Conservation (phyloP, 2,329 filamentous ascomycete genomes). For the Tolypocladium tropicale region DNA sequence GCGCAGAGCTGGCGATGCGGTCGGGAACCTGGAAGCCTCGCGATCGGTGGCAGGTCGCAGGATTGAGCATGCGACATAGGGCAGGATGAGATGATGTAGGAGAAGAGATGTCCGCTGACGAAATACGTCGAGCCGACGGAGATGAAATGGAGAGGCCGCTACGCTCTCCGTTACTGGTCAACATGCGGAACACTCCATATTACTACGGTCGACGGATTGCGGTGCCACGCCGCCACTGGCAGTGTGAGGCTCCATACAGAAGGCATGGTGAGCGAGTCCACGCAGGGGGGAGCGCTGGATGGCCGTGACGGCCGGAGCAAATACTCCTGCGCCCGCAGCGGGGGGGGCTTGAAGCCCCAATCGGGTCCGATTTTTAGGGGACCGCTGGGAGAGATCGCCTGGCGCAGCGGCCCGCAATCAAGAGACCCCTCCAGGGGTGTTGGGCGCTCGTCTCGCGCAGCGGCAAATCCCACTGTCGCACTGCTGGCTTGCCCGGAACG, state of each 20-base stretch:
- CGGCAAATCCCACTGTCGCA: neutral
- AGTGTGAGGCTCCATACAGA: neutral
- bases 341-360: neutral
- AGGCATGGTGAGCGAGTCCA: neutral
- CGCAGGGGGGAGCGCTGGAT: neutral
- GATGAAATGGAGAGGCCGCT: neutral
- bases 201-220: neutral
- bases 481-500: neutral
- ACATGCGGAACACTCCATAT: too few relatives aligned
- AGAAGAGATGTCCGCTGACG: neutral
- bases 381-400: neutral
- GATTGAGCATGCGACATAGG: too few relatives aligned
- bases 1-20: neutral
- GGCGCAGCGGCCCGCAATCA: neutral
- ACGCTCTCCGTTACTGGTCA: too few relatives aligned
- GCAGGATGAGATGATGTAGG: neutral
- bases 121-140: neutral
- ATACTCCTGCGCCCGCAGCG: neutral
- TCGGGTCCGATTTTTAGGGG: neutral
- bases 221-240: neutral
- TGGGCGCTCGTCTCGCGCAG: too few relatives aligned
- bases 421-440: neutral
- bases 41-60: neutral
- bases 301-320: neutral
- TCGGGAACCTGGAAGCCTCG: too few relatives aligned